A percentile compares a stretch with the other conserved stretches of the same genome.
phyloP scores from a whole-genome alignment of 1,139 yeast species.

The Diutina neorugosa region DNA sequence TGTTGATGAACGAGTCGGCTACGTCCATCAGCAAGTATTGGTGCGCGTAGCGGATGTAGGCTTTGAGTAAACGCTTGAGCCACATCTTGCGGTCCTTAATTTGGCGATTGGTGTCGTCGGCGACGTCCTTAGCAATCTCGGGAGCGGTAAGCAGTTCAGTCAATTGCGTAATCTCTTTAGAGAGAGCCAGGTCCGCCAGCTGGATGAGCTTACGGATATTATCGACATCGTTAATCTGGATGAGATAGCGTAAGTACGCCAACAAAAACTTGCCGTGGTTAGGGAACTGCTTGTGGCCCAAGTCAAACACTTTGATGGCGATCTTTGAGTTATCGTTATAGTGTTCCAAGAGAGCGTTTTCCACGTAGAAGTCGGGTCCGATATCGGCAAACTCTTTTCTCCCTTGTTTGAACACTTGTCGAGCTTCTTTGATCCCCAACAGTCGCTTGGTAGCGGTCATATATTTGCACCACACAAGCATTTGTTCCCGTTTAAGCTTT shows the following conservation, averaged over 20 bases:
- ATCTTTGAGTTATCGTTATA: constrained; percentile 53
- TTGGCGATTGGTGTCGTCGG: constrained; percentile 10
- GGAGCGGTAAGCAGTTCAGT: constrained; percentile 8
- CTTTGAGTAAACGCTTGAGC: constrained; percentile 16
- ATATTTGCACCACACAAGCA: constrained; percentile 40
- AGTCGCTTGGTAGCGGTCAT: constrained; percentile 52
- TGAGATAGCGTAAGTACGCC: constrained; percentile 62
- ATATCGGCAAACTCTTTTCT: constrained; percentile 36
- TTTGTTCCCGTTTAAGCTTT: constrained; percentile 24
- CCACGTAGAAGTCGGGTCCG: constrained; percentile 69
- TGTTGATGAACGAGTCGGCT: constrained; percentile 50
- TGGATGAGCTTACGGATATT: constrained; percentile 80
- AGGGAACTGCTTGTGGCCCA: constrained; percentile 57
- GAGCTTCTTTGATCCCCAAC: constrained; percentile 61
- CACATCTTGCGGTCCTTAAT: constrained; percentile 15
- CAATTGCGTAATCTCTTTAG: constrained; percentile 22
- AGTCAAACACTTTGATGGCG: constrained; percentile 67
- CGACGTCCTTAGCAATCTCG: constrained; percentile 14
- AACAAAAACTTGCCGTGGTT: constrained; percentile 51
- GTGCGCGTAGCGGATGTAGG: constrained; percentile 13
- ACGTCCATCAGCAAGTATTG: constrained; percentile 58
- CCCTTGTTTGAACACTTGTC: constrained; percentile 53
- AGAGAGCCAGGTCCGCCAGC: constrained; percentile 26
- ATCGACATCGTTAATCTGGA: constrained; percentile 62
- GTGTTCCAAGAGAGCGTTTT: constrained; percentile 75